Conservation (phyloP, 1,284 basidiomycete genomes). For the Tetrapyrgos nigripes region DNA sequence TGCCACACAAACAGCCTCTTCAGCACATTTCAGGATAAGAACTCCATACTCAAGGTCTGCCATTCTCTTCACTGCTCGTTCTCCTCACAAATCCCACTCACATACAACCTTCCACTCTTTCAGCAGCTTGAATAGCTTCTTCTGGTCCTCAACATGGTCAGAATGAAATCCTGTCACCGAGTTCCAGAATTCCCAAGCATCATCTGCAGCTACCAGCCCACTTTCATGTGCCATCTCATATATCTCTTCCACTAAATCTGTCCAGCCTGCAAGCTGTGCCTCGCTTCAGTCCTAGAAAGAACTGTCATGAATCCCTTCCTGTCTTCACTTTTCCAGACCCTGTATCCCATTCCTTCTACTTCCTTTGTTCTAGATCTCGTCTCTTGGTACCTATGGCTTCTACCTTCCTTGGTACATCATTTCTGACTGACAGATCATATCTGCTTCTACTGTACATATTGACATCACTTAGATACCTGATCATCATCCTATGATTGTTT, state of each 20-base stretch:
- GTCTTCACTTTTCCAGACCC: too few relatives aligned
- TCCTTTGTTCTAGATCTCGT: too few relatives aligned
- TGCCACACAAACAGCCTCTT: background rate
- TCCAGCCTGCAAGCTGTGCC: conserved; percentile 30
- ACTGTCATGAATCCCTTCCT: too few relatives aligned
- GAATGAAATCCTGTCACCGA: conserved; percentile 24
- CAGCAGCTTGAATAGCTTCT: conserved; percentile 19
- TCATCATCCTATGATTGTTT: too few relatives aligned
- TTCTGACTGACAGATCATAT: too few relatives aligned
- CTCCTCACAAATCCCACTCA: conserved; percentile 14
- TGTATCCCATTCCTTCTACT: too few relatives aligned
- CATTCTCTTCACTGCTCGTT: conserved; percentile 2
- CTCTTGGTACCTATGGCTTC: too few relatives aligned
- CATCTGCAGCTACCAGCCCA: conserved; percentile 10
- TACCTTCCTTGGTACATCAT: too few relatives aligned
- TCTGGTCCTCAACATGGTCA: conserved; percentile 25
- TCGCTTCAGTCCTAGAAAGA: conserved; percentile 27
- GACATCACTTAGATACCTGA: too few relatives aligned
- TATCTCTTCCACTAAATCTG: conserved; percentile 20
- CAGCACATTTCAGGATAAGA: conserved; percentile 1
- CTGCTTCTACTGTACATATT: too few relatives aligned
- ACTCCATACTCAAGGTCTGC: background rate
- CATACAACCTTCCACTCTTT: conserved; percentile 14
- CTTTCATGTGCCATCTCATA: conserved; percentile 20
- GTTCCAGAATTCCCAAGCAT: conserved; percentile 18